Base-by-base conservation (phyloP, 2,329 filamentous ascomycete genomes). In the Penicillium fuscoglaucum region DNA sequence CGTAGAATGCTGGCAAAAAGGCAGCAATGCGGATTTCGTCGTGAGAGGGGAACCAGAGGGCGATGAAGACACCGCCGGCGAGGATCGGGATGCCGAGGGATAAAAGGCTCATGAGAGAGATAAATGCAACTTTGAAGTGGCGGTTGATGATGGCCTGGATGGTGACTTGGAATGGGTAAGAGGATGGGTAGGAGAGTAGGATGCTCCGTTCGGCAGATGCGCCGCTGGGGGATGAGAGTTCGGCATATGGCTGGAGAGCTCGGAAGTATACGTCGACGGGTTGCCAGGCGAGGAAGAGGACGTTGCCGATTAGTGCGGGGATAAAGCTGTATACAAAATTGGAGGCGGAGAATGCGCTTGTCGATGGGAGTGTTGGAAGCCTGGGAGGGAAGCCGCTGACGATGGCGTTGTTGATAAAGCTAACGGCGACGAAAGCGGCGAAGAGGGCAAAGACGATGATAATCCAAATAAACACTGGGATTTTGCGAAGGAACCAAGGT, bases 271-370 rank as follows among this genome's bases (percentile, higher is more conserved):
- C 79, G 68, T 88, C 85, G 61, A 87, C 78, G 8, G 84, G 81
- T 51, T 86, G 79, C 76, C 84, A 83, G 52, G 79, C 74, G 24
- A 88, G 82, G 68, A 87, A 85, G 44, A 87, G 76, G 33, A 87
- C 68, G 54, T 80, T 84, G 1, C 82, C 86, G 41, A 88, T 80
- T 4, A 86, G 58, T 0, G 81, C 76, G 0, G 86, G 86, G 21
- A 88, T 70, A 63, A 88, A 87, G 63, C 83, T 85, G 78, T 92
- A 97, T 51, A 96, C 78, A 76, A 97, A 97, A 74, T 96, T 91
- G 50, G 91, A 90, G 0, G 90, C 81, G 1, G 91, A 96, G 74
- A 96, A 97, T 19, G 89, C 90, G 28, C 79, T 79, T 0, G 76
- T 68, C 4, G 83, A 78, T 1, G 90, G 85, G 3, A 80, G 78